Evolutionary conservation across 441 rosid genomes (phyloP), one percentile per base, ranked within the genome.

Genomic region (Jatropha podagrica): DNA sequence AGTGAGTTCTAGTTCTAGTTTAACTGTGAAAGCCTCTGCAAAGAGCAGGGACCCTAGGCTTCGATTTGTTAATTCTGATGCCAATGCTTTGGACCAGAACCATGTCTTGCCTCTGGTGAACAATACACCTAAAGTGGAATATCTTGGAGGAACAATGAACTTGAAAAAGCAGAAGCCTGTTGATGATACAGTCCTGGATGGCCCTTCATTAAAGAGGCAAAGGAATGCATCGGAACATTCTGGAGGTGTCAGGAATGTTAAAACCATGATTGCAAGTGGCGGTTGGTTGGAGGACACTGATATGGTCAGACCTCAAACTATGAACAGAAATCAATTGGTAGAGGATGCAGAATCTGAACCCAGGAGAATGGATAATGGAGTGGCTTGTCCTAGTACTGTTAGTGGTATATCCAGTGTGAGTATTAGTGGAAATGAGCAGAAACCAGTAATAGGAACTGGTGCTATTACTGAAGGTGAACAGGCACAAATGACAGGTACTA

Each of bases 21-120:
- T 81, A 77, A 76, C 81, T 4, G 77, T 74, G 49, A 96, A 87
- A 83, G 67, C 89, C 73, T 81, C 92, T 44, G 85, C 85, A 74
- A 94, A 84, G 86, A 89, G 92, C 85, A 86, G 98, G 85, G 99
- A 96, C 77, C 99, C 99, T 55, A 90, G 99, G 81, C 91, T 94
- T 83, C 86, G 96, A 76, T 87, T 83, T 83, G 82, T 72, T 27
- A 88, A 81, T 67, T 66, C 89, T 65, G 89, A 92, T 81, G 69
- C 74, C 46, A 82, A 77, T 75, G 74, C 81, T 76, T 79, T 77
- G 71, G 86, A 88, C 71, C 73, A 79, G n/a, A 84, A 80, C 75
- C 87, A 76, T 14, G 54, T 78, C 14, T 73, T 72, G 37, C 76
- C 77, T 14, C 38, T 63, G 68, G 72, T 76, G 65, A 79, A 79